Evolutionary conservation across 768 basidiomycete species (phyloP), one percentile per base, ranked within the genome.

Genomic region (Hericium erinaceus): DNA sequence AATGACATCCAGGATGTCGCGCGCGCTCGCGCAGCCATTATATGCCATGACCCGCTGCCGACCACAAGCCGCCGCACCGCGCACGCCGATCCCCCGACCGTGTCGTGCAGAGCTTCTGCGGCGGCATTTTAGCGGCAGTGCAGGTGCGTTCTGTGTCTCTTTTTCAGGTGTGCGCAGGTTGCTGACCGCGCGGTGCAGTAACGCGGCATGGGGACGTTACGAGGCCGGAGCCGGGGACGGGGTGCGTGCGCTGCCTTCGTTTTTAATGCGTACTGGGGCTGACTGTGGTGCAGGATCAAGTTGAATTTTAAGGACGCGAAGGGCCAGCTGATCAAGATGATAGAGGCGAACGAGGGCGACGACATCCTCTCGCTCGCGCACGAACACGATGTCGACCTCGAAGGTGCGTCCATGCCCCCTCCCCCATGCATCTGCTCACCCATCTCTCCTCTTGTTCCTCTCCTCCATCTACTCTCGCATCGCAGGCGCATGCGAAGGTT

Each of bases 401-500:
- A 98, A 77, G 95, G 95, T 92, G 61, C 60, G 79, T 68, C 40
- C 38, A 16, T n/a, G 26, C 41, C n/a, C 28, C 40, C 41, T 18
- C 10, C 39, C 49, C 49, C 50, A 48, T 49, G 22, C 39, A 26
- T 51, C 54, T 22, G 16, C 48, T 52, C 41, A 48, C 44, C 39
- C 57, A 40, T 40, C 26, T 48, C 26, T 37, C 15, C 48, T 33
- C 10, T 24, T n/a, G 12, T 26, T 26, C 33, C 33, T 33, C 5
- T 33, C 58, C 51, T 39, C 52, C 56, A 22, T 20, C 48, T 54
- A 39, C 28, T 33, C 26, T 58, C 39, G n/a, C 39, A 28, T 3
- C 28, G 1, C 65, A 97, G 94, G 95, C 57, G 95, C 95, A 26
- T 99, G 97, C 70, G 95, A 98, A 75, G 89, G 92, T 41, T 95